Percentiles rank a stretch among this genome's conserved stretches.
phyloP scores from a whole-genome alignment of 148 eudicot species.

The Selenicereus undatus region DNA sequence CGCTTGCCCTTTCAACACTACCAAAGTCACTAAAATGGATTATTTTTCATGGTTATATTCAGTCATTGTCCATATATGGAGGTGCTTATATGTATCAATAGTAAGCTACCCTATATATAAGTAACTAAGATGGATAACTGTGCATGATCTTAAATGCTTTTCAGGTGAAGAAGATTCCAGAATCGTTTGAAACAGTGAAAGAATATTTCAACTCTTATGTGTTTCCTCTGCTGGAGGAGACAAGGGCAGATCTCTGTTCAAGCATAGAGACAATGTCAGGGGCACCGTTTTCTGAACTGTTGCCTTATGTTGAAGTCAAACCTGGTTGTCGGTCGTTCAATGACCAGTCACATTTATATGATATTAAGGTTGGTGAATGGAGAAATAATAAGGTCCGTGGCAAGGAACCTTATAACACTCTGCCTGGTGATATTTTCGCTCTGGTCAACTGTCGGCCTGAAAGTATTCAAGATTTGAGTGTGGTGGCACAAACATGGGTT shows the following conservation, averaged over 20 bases:
- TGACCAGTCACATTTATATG: slow-evolving; percentile 17
- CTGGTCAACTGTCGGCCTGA: slow-evolving; percentile 46
- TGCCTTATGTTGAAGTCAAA: slow-evolving; percentile 18
- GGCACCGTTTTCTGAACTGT: slow-evolving; percentile 63
- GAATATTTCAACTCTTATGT: slow-evolving; percentile 48
- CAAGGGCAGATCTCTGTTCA: slow-evolving; percentile 52
- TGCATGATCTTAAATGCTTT: slow-evolving; percentile 11
- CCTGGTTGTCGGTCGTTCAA: neutral
- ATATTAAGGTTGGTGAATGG: slow-evolving; percentile 52
- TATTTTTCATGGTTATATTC: neutral
- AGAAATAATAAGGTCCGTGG: slow-evolving; percentile 52
- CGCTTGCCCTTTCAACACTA: too few species aligned
- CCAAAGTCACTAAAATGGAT: too few species aligned
- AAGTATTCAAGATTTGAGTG: slow-evolving; percentile 35
- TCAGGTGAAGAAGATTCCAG: slow-evolving; percentile 58
- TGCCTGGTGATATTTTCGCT: slow-evolving; percentile 67
- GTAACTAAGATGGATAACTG: neutral
- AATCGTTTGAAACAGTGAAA: slow-evolving; percentile 33
- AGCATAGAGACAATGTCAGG: slow-evolving; percentile 44
- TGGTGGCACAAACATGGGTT: slow-evolving; percentile 42
- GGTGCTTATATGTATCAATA: neutral
- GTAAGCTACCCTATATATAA: too few species aligned
- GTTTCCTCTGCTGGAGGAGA: slow-evolving; percentile 68
- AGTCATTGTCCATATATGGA: neutral
- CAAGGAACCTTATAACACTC: slow-evolving; percentile 49